Conservation (phyloP, 768 basidiomycete genomes). For the Candolleomyces aberdarensis region DNA sequence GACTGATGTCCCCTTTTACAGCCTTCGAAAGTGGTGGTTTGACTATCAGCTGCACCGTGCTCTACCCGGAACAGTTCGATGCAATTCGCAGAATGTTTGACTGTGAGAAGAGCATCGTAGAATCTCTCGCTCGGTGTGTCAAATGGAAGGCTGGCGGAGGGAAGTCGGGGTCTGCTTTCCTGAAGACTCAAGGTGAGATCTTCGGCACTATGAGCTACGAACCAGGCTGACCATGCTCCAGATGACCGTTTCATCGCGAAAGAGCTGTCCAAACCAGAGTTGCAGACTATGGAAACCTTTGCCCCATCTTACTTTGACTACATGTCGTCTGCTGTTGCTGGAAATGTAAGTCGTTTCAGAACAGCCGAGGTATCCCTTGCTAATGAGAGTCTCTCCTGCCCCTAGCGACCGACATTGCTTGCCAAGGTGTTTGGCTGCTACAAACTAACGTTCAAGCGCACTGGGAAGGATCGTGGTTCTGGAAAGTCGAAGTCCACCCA, state of each 20-base stretch:
- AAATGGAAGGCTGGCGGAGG: slow-evolving; percentile 97
- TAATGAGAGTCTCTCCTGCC: slow-evolving; percentile 6
- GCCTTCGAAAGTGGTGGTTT: slow-evolving; percentile 89
- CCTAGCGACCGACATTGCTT: slow-evolving; percentile 85
- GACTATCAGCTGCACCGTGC: slow-evolving; percentile 89
- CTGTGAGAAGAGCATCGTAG: slow-evolving; percentile 91
- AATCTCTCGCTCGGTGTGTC: slow-evolving; percentile 88
- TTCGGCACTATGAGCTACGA: not conserved
- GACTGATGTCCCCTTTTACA: slow-evolving; percentile 23
- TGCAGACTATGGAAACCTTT: slow-evolving; percentile 95
- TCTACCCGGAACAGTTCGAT: slow-evolving; percentile 97
- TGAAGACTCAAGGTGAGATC: slow-evolving; percentile 83
- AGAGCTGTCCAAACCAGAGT: slow-evolving; percentile 85
- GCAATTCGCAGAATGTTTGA: slow-evolving; percentile 89
- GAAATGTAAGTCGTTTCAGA: slow-evolving; percentile 54
- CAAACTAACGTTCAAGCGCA: slow-evolving; percentile 87
- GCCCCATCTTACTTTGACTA: slow-evolving; percentile 98
- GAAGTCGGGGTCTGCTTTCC: slow-evolving; percentile 94
- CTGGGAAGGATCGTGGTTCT: slow-evolving; percentile 61
- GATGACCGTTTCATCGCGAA: slow-evolving; percentile 99
- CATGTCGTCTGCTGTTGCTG: slow-evolving; percentile 90
- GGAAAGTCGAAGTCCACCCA: slow-evolving; percentile 77
- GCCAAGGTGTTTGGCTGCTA: slow-evolving; percentile 98
- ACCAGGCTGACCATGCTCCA: slow-evolving; percentile 25
- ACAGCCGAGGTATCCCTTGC: not conserved